Conservation (phyloP, 2,329 filamentous ascomycete species). For the Epichloe festucae region DNA sequence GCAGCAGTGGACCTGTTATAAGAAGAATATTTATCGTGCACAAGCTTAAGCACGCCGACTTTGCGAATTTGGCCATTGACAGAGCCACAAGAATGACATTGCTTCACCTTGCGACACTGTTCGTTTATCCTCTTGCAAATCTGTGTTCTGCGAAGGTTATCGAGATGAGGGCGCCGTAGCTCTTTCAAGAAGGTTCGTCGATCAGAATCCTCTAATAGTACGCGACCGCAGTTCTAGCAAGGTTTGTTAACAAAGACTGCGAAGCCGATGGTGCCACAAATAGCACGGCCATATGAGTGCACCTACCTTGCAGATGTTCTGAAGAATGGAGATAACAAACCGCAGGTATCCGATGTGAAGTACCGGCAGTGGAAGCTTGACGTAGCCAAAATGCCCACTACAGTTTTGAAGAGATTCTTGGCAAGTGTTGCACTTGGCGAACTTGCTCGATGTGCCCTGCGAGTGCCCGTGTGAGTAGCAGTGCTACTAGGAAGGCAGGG, state of each 20-base stretch:
- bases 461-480: neutral
- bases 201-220: slow-evolving; percentile 71
- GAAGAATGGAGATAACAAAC: slow-evolving; percentile 80
- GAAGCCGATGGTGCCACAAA: neutral
- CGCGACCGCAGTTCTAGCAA: slow-evolving; percentile 53
- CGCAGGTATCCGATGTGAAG: slow-evolving; percentile 96
- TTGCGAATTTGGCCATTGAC: slow-evolving; percentile 90
- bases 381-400: slow-evolving; percentile 90
- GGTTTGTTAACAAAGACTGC: neutral
- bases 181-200: slow-evolving; percentile 66
- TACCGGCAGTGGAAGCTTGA: slow-evolving; percentile 77
- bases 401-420: slow-evolving; percentile 69
- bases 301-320: slow-evolving; percentile 77
- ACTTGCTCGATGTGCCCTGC: slow-evolving; percentile 78
- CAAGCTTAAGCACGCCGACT: slow-evolving; percentile 80
- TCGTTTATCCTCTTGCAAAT: slow-evolving; percentile 82
- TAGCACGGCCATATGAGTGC: neutral
- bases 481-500: neutral
- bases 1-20: slow-evolving; percentile 81
- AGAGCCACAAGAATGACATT: slow-evolving; percentile 66
- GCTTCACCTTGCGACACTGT: slow-evolving; percentile 76
- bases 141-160: slow-evolving; percentile 72
- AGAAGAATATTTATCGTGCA: slow-evolving; percentile 80
- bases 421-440: slow-evolving; percentile 68
- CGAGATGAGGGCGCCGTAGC: slow-evolving; percentile 66